phyloP scores from a whole-genome alignment of 768 basidiomycete species.

The Tricholoma matsutake region DNA sequence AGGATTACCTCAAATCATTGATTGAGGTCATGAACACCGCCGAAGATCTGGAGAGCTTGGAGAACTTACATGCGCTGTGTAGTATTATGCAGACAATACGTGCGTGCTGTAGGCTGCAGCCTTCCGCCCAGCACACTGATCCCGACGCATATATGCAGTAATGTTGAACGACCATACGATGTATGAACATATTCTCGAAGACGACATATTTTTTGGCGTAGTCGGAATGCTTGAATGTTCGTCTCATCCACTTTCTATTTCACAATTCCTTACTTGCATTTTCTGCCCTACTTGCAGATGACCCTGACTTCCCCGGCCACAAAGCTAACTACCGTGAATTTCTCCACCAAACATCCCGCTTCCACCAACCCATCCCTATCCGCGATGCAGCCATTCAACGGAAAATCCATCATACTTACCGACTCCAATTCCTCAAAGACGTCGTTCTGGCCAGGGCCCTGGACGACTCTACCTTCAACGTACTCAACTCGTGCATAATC shows the following conservation, averaged over 20 bases:
- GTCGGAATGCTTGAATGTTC: conserved; percentile 96
- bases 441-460: conserved; percentile 93
- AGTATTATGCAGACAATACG: conserved; percentile 92
- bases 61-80: conserved; percentile 88
- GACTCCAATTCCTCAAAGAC: conserved; percentile 96
- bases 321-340: conserved; percentile 98
- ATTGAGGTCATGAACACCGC: conserved; percentile 83
- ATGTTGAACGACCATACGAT: conserved; percentile 92
- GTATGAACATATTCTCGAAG: conserved; percentile 93
- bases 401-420: conserved; percentile 97
- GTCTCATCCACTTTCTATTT: conserved; percentile 26
- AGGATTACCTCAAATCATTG: conserved; percentile 88
- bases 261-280: conserved; percentile 9
- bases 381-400: conserved; percentile 69
- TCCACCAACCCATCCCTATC: conserved; percentile 87
- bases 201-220: conserved; percentile 89
- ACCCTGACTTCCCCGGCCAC: conserved; percentile 94
- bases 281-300: conserved; percentile 52
- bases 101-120: conserved; percentile 31
- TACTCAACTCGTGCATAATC: conserved; percentile 95
- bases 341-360: conserved; percentile 75
- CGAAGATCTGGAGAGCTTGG: conserved; percentile 89
- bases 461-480: conserved; percentile 96
- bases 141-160: conserved; percentile 45
- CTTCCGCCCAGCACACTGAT: conserved; percentile 3